phyloP scores from a whole-genome alignment of 441 rosid genomes.

The Gossypium laxum region DNA sequence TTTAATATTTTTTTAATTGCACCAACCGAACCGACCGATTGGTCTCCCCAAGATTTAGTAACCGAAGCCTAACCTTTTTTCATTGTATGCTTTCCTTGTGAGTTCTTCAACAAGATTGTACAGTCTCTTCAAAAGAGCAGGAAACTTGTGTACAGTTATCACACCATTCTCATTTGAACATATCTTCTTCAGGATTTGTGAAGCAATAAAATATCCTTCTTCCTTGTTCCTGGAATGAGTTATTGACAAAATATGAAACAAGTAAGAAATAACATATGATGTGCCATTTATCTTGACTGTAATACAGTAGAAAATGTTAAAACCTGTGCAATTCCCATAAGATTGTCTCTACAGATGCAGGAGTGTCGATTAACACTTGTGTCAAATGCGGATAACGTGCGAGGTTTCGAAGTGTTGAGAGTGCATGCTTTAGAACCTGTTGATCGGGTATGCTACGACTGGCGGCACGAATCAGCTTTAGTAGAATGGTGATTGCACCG shows the following conservation, averaged over 20 bases:
- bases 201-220: conserved; percentile 64
- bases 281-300: not conserved
- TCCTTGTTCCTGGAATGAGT: conserved; percentile 66
- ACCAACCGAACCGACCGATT: not conserved
- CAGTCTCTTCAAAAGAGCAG: conserved; percentile 57
- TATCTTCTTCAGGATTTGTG: conserved; percentile 59
- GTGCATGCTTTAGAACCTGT: conserved; percentile 66
- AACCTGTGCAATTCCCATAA: conserved; percentile 67
- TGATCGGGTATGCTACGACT: conserved; percentile 89
- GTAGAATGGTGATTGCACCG: conserved; percentile 59
- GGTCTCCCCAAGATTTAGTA: not conserved
- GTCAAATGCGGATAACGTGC: conserved; percentile 57
- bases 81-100: conserved; percentile 42
- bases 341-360: conserved; percentile 50
- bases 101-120: conserved; percentile 62
- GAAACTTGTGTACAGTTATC: conserved; percentile 40
- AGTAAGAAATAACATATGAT: not conserved
- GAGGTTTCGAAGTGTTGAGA: conserved; percentile 68
- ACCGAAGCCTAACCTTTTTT: conserved; percentile 39
- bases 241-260: not conserved
- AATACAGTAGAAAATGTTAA: not conserved
- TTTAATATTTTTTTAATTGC: no score
- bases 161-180: conserved; percentile 40
- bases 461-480: conserved; percentile 56
- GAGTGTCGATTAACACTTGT: conserved; percentile 42